Evolutionary conservation across 2,329 filamentous ascomycete species (phyloP), one percentile per base, ranked within the genome.

Genomic region (Exophiala oligosperma): DNA sequence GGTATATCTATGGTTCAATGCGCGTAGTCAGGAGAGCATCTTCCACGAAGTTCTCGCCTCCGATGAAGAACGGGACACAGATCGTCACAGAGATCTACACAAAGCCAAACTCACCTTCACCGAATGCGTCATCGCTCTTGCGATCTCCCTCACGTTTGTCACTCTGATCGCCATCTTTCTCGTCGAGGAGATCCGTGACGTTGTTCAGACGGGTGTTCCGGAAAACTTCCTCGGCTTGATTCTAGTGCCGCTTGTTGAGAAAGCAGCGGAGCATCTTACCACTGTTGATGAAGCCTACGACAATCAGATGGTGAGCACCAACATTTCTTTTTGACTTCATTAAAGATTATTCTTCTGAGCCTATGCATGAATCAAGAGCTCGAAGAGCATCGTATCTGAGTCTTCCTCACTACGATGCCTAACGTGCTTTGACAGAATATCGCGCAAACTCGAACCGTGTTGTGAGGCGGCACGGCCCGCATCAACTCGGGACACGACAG

Each of bases 201-300:
- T 74, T 66, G 83, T 84, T 86, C 21, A 66, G 72, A 21, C 76
- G 79, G 74, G 73, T 24, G 76, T 86, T 40, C 78, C 78, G 1
- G 82, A 86, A 64, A 79, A 80, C 29, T 87, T 87, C 63, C 76
- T 87, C 61, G 84, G 90, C 67, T 77, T 95, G 38, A 93, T 94
- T 64, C 80, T 95, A 0, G 60, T 67, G 9, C 62, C 65, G 1
- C 44, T 95, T 0, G 90, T 94, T 4, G 91, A 95, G 70, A 95
- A 96, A 73, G 87, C 89, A 2, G 90, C 91, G 11, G 91, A 95
- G 73, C 91, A 95, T 73, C 77, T 95, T 49, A 92, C 89, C 1
- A 89, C 90, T 41, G 80, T 95, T 58, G 90, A 94, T 66, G 91
- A 95, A 79, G 91, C 91, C 23, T 93, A 86, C 80, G 88, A 91